Evolutionary conservation across 2,329 filamentous ascomycete species (phyloP).

Genomic region (Neonectria faginata): DNA sequence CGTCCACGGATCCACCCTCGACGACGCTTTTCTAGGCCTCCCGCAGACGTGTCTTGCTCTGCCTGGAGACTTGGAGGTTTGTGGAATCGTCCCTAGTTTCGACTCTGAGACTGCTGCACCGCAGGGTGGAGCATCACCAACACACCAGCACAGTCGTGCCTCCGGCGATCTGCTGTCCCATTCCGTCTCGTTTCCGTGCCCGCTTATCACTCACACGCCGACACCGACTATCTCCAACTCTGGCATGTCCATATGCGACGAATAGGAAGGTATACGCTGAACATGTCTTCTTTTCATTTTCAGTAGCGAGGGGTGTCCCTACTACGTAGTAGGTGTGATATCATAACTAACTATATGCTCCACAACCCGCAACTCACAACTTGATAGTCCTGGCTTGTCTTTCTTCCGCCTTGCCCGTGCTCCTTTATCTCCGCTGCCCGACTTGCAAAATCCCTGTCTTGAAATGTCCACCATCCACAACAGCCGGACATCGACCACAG

Average conservation of each 20-base stretch:
- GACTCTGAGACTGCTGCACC: neutral
- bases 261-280: conserved; percentile 4
- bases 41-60: neutral
- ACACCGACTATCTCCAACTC: neutral
- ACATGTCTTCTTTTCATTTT: conserved; percentile 24
- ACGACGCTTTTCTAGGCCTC: conserved; percentile 2
- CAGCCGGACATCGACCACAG: neutral
- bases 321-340: conserved; percentile 12
- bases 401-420: conserved; percentile 10
- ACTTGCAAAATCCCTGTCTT: conserved; percentile 19
- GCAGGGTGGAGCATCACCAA: conserved; percentile 1
- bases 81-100: neutral
- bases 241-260: neutral
- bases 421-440: conserved; percentile 7
- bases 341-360: conserved; percentile 19
- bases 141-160: neutral
- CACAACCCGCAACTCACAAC: conserved; percentile 12
- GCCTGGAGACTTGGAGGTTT: conserved; percentile 13
- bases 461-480: conserved; percentile 1
- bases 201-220: conserved; percentile 1
- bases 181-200: neutral
- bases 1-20: conserved; percentile 3
- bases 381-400: conserved; percentile 3
- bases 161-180: neutral
- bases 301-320: conserved; percentile 18